Base-by-base conservation (phyloP, 2,329 filamentous ascomycete genomes). In the Beauveria asiatica region DNA sequence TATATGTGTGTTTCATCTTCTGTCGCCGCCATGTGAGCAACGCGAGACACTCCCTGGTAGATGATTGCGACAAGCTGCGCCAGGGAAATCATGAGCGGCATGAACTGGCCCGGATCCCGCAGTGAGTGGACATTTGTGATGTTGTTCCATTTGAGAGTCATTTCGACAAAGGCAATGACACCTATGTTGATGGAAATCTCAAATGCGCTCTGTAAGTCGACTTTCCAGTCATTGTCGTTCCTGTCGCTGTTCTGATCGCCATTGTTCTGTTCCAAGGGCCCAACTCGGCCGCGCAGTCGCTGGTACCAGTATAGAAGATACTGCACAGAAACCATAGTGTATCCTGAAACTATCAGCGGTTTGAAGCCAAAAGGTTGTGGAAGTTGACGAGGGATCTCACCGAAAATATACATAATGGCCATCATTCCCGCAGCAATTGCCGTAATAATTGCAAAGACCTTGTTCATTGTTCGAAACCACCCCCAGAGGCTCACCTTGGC, bases 401-500 rank as follows among this genome's bases (percentile, higher is more conserved):
- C 23, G 2, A 50, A 25, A 60, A 65, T 54, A 19, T 64, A 66
- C 17, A 62, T 44, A 39, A 65, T 4, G 9, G 62, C 59, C 3
- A 57, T 57, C 0, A 66, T 5, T 2, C 49, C 45, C 1, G 62
- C 60, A 13, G 33, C 61, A 1, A 67, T 45, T 17, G 60, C 60
- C 9, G 60, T 48, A 25, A 67, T 42, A 2, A 67, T 60, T 19
- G 65, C 62, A 10, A 59, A 48, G 8, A 66, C 67, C 62, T 68
- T 68, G 44, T 68, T 67, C 11, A 68, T 48, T 5, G 65, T 65
- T 8, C 67, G 57, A 46, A 67, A 67, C 66, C 67, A 68, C 17
- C 64, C 57, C 65, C 65, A 68, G 17, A 68, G 64, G 61, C 64
- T 65, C 42, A 67, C 66, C 48, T 69, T 68, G 11, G 65, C 66